phyloP scores from a whole-genome alignment of 306 rosid species.

The Oemleria cerasiformis region DNA sequence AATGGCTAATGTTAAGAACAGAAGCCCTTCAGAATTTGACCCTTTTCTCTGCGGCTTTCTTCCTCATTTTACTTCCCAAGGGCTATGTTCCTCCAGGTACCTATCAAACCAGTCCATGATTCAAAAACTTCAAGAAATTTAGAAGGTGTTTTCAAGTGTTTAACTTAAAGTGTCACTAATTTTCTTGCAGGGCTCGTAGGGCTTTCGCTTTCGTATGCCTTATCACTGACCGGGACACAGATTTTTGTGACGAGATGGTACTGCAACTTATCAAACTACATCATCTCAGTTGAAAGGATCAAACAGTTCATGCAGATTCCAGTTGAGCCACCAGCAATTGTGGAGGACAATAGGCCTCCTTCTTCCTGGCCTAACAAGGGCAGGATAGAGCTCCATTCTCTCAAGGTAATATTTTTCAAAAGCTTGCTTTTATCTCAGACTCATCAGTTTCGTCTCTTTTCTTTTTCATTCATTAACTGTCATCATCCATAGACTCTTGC shows the following conservation, averaged over 20 bases:
- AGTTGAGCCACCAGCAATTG: constrained; percentile 57
- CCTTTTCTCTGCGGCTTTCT: constrained; percentile 55
- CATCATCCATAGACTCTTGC: too few species aligned
- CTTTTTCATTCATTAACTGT: too few species aligned
- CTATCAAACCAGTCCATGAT: not conserved
- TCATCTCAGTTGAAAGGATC: constrained; percentile 75
- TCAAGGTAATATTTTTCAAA: constrained; percentile 38
- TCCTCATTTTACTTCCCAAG: constrained; percentile 58
- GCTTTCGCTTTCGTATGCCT: constrained; percentile 70
- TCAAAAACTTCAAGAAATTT: not conserved
- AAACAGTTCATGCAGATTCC: constrained; percentile 74
- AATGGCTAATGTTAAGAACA: constrained; percentile 63
- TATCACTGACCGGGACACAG: constrained; percentile 41
- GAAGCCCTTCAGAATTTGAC: constrained; percentile 71
- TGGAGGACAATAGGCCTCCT: constrained; percentile 56
- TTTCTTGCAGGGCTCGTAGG: constrained; percentile 66
- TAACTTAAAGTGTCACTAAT: not conserved
- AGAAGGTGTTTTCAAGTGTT: not conserved
- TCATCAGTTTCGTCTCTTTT: too few species aligned
- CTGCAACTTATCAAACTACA: constrained; percentile 49
- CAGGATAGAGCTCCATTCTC: constrained; percentile 54
- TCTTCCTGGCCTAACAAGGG: constrained; percentile 75
- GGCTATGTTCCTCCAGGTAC: constrained; percentile 60
- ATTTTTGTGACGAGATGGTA: constrained; percentile 48
- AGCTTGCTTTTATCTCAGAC: not conserved